A percentile compares a stretch with the other conserved stretches of the same genome.
These are phyloP conservation scores for Diplotaxis tenuifolia DNA, from an alignment of 345 rosid genomes.

Conservation along the genomic window DNA sequence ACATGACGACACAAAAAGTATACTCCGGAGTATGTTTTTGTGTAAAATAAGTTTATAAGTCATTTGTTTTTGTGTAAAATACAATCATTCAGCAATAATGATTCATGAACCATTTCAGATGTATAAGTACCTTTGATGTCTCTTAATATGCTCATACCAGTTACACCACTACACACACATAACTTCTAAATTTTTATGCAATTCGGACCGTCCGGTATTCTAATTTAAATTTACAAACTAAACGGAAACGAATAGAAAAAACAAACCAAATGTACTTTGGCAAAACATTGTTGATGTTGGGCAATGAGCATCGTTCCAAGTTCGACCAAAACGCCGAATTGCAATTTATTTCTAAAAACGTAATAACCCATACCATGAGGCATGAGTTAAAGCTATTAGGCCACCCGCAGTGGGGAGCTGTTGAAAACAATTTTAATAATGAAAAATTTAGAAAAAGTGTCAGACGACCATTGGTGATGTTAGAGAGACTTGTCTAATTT, in stretches of 20 bases:
- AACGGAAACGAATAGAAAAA: background rate
- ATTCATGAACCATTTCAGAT: background rate
- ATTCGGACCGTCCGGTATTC: background rate
- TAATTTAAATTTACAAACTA: background rate
- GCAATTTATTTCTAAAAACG: background rate
- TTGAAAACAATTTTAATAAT: no score
- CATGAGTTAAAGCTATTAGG: background rate
- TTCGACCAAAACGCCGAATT: background rate
- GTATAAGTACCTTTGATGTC: background rate
- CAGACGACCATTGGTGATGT: no score
- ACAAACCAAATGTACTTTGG: background rate
- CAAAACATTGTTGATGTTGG: background rate
- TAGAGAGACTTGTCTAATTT: no score
- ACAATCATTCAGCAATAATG: background rate
- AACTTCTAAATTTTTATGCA: background rate
- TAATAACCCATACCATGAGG: background rate
- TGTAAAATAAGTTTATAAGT: background rate
- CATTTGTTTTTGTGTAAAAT: background rate
- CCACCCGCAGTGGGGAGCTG: no score
- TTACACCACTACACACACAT: background rate
- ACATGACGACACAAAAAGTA: slow-evolving; percentile 6
- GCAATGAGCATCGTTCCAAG: background rate
- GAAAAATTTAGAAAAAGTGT: no score
- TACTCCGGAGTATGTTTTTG: no score
- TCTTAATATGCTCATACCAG: background rate